Base-by-base conservation (phyloP, 2,329 filamentous ascomycete genomes). In the Epichloe sp. region DNA sequence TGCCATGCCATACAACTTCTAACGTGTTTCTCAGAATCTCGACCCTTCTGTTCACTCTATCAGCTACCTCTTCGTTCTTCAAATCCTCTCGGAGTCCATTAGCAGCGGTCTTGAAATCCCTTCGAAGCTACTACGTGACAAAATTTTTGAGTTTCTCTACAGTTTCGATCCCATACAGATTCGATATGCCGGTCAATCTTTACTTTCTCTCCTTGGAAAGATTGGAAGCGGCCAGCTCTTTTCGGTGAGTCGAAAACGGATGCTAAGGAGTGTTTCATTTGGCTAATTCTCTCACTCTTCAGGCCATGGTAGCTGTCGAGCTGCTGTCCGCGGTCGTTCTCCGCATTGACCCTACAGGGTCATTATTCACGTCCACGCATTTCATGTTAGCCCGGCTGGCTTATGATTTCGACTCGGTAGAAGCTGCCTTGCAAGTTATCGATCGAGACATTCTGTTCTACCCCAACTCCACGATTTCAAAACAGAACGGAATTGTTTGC, bases 361-460 rank as follows among this genome's bases (percentile, higher is more conserved):
- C 77, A 47, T 77, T 84, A 48, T 79, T 88, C 57, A 88, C 84
- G 4, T 76, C 76, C 4, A 73, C 72, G 31, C 84, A 88, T 58
- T 63, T 83, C 38, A 60, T 67, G 14, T 70, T 87, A 35, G 71
- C 76, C 34, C 77, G 72, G 42, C 63, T 82, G 11, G 83, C 84
- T 44, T 77, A 80, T 62, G 70, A 76, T 49, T 73, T 75, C 35
- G 67, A 77, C 56, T 63, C 63, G 40, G 76, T 79, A 52, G 70
- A 72, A 14, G 72, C 75, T 23, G 80, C 77, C 2, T 68, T 85
- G 5, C 74, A 74, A 3, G 71, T 88, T 10, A 69, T 89, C 31
- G 76, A 85, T 57, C 80, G 78, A 53, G 73, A 78, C 49, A 80
- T 87, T 52, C 75, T 85, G 53, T 84, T 81, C 57, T 83, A 82